phyloP scores from a whole-genome alignment of 768 basidiomycete genomes.

The Crucibulum laeve region DNA sequence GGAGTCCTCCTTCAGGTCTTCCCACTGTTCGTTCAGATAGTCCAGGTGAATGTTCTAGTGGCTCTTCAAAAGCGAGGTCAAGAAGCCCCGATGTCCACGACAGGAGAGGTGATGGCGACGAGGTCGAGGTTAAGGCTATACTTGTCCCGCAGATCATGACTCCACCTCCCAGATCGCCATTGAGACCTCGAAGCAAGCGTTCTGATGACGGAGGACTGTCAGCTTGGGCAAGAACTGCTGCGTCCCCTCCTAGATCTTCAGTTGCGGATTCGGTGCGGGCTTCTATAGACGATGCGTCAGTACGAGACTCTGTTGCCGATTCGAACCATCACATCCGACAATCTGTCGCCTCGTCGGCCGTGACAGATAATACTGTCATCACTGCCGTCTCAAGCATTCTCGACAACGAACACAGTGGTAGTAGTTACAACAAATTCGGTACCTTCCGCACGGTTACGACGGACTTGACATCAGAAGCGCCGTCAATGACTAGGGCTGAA shows the following conservation, averaged over 20 bases:
- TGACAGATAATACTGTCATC: slow-evolving; percentile 49
- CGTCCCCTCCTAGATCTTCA: slow-evolving; percentile 22
- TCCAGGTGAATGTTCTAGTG: slow-evolving; percentile 44
- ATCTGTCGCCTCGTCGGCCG: slow-evolving; percentile 57
- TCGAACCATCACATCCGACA: slow-evolving; percentile 43
- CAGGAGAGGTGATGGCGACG: no score
- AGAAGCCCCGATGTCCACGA: not conserved
- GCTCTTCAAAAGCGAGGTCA: not conserved
- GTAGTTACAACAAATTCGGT: slow-evolving; percentile 58
- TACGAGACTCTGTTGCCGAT: slow-evolving; percentile 22
- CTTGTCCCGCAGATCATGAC: slow-evolving; percentile 32
- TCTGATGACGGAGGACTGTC: slow-evolving; percentile 25
- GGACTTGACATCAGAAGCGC: slow-evolving; percentile 72
- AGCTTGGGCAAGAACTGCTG: slow-evolving; percentile 22
- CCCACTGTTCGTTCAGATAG: slow-evolving; percentile 54
- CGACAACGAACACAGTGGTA: slow-evolving; percentile 34
- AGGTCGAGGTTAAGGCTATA: slow-evolving; percentile 33
- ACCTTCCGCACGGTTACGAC: slow-evolving; percentile 83
- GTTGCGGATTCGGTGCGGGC: slow-evolving; percentile 28
- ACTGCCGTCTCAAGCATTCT: slow-evolving; percentile 61
- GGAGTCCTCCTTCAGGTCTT: slow-evolving; percentile 46
- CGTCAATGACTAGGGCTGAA: slow-evolving; percentile 64
- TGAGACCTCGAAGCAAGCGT: slow-evolving; percentile 35
- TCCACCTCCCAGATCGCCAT: slow-evolving; percentile 44
- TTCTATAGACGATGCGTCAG: slow-evolving; percentile 34